Percentiles rank a stretch among this genome's conserved stretches.
These are phyloP conservation scores for Suillus americanus DNA, from an alignment of 768 basidiomycete species.

Conservation along the genomic window DNA sequence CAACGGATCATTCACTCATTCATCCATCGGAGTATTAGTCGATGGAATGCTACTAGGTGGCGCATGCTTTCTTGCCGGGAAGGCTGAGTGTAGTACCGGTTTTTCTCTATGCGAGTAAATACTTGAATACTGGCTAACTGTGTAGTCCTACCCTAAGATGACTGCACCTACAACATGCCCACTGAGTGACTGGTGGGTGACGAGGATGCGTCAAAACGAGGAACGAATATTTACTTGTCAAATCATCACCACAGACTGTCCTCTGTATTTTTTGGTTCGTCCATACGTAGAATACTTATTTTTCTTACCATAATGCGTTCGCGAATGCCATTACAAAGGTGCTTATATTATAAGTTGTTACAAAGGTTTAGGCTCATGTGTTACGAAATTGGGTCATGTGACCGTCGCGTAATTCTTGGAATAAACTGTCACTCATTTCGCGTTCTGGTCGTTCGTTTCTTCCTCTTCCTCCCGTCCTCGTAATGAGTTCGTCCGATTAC, in stretches of 20 bases:
- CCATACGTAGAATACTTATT: neutral
- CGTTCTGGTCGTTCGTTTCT: neutral
- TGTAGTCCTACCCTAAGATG: neutral
- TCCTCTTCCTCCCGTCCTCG: conserved; percentile 1
- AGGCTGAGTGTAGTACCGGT: neutral
- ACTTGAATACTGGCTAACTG: neutral
- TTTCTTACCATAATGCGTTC: neutral
- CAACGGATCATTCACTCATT: no score
- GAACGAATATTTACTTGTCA: neutral
- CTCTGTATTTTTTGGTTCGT: neutral
- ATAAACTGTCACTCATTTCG: neutral
- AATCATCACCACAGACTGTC: neutral
- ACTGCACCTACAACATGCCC: no score
- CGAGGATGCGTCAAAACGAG: neutral
- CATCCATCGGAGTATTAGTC: neutral
- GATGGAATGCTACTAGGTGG: neutral
- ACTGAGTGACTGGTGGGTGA: no score
- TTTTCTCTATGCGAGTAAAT: neutral
- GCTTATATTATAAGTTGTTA: neutral
- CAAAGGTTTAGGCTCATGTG: neutral
- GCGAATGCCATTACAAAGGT: neutral
- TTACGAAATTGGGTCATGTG: neutral
- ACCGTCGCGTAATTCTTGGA: neutral
- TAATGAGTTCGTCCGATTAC: conserved; percentile 71
- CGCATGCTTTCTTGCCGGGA: neutral